Evolutionary conservation across 129 eudicot genomes (phyloP).

Genomic region (Sambucus nigra): DNA sequence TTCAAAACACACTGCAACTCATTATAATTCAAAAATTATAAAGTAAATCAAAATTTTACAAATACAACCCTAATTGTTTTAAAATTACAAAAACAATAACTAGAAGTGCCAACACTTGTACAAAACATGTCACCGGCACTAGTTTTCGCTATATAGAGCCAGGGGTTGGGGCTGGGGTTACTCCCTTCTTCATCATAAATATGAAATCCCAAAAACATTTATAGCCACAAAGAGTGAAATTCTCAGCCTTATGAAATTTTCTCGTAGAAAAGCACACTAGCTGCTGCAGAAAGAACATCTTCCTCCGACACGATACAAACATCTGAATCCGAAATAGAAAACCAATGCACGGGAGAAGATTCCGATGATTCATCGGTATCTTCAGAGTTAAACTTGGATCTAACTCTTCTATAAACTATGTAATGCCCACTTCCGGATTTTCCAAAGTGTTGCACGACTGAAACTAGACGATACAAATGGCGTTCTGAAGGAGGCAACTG

Average conservation of each 20-base stretch:
- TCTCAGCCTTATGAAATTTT: conserved; percentile 11
- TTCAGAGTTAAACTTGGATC: conserved; percentile 15
- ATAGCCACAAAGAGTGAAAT: no score
- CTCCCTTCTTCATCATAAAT: no score
- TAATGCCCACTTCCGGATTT: conserved; percentile 71
- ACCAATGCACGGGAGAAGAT: conserved; percentile 44
- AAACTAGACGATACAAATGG: conserved; percentile 54
- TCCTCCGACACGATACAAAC: conserved; percentile 54
- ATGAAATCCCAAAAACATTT: no score
- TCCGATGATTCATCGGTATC: conserved; percentile 13
- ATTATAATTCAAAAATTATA: no score
- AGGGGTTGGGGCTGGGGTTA: no score
- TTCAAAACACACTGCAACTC: no score
- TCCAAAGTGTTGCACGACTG: conserved; percentile 85
- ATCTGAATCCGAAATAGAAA: conserved; percentile 71
- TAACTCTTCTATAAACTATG: conserved; percentile 69
- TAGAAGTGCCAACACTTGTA: no score
- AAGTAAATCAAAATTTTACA: no score
- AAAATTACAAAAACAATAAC: no score
- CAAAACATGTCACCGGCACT: no score
- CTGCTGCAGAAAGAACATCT: conserved; percentile 71
- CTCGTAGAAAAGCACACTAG: conserved; percentile 75
- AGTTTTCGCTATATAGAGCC: no score
- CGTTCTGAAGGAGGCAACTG: conserved; percentile 4
- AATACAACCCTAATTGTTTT: no score